These are phyloP conservation scores for Tulasnella sp. DNA, from an alignment of 768 basidiomycete species.

Conservation along the genomic window DNA sequence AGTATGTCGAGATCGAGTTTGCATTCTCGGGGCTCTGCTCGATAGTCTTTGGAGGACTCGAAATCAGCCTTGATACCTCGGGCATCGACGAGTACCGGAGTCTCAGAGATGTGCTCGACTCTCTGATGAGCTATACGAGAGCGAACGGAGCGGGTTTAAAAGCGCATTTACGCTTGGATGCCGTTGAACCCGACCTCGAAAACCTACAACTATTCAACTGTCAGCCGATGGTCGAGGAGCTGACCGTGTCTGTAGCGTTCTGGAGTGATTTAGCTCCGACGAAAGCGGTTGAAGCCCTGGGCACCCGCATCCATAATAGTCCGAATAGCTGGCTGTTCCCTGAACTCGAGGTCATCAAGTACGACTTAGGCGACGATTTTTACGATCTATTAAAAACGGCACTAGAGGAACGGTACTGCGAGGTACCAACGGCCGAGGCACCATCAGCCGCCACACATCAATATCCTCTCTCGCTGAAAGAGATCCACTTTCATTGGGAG, in stretches of 20 bases:
- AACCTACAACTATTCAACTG: not conserved
- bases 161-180: not conserved
- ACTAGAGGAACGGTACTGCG: not conserved
- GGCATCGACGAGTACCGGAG: no score
- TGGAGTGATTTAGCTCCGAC: not conserved
- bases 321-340: not conserved
- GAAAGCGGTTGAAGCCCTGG: not conserved
- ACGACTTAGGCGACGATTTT: not conserved
- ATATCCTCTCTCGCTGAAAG: not conserved
- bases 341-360: not conserved
- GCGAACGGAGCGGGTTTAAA: not conserved
- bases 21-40: not conserved
- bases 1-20: not conserved
- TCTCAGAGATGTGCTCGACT: not conserved
- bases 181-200: not conserved
- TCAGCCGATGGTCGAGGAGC: not conserved
- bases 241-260: not conserved
- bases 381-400: not conserved
- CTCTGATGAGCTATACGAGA: not conserved
- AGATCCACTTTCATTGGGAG: not conserved
- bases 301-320: not conserved
- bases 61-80: not conserved
- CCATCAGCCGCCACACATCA: not conserved
- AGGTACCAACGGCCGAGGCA: not conserved
- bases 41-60: not conserved